Base-by-base conservation (phyloP, 192 early-diverging fungal genomes). In the Coemansia sp. region DNA sequence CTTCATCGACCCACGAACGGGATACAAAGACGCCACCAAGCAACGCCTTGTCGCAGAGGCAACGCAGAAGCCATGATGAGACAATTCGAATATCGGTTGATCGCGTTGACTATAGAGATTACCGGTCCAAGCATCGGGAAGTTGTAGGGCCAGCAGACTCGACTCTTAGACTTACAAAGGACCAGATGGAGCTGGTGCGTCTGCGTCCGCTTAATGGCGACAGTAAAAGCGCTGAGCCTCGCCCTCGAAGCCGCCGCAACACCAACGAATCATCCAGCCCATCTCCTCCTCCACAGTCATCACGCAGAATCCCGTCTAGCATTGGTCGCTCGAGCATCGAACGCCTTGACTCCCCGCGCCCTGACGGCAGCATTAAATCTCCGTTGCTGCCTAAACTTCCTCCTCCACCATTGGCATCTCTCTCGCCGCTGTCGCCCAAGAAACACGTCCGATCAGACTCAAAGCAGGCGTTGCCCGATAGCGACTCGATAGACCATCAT, bases 401-500 rank as follows among this genome's bases (percentile, higher is more conserved):
- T 1, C 63, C 66, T 6, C 60, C 59, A 17, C 69, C 75, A 23
- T 62, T 15, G 14, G 45, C 24, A 14, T 54, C 52, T 54, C 52
- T 27, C 52, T 52, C 65, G 2, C 60, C 65, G 12, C 6, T 70
- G 49, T 60, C 68, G 9, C 57, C 52, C 17, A 57, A 56, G 41
- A 53, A 19, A 45, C 50, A 32, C 22, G 43, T 47, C 1, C 41
- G 41, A 29, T 24, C 48, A 15, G 68, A 48, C 17, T 37, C 60
- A 5, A 69, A 62, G 41, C 60, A 54, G n/a, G 52, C 53, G 21
- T 59, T 47, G 29, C 45, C 56, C 21, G 77, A 80, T 7, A 61
- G 21, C 12, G 77, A 80, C 43, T 80, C 72, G 23, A 71, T 71
- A 27, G 77, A 80, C 41, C 65, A 80, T 35, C 77, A 73, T 39